A percentile compares a stretch with the other conserved stretches of the same genome.
Conservation (phyloP, 306 rosid genomes). For the Gleditsia sinensis region DNA sequence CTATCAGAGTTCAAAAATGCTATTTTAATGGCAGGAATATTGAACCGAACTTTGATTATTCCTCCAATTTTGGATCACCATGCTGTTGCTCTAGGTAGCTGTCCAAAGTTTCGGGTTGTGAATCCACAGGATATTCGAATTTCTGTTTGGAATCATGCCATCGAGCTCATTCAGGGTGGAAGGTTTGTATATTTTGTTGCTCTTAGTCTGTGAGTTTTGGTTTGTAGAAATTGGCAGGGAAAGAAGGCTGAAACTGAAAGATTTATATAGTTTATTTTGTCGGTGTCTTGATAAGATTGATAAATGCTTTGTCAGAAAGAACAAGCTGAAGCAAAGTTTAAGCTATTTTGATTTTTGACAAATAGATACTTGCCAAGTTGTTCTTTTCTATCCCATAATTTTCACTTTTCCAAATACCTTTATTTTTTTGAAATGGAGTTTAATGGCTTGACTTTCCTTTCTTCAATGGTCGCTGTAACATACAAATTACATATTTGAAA, state of each 20-base stretch:
- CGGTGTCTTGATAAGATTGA: neutral
- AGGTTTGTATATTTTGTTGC: constrained; percentile 46
- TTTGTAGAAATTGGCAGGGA: neutral
- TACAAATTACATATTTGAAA: constrained; percentile 5
- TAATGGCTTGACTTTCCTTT: constrained; percentile 12
- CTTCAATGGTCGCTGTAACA: neutral
- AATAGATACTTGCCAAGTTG: neutral
- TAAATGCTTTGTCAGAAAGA: neutral
- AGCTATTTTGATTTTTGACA: neutral
- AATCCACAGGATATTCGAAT: constrained; percentile 55
- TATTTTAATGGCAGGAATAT: constrained; percentile 58
- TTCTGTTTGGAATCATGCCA: constrained; percentile 74
- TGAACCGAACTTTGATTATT: constrained; percentile 76
- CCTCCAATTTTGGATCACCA: constrained; percentile 87
- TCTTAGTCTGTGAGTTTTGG: neutral
- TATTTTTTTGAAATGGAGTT: neutral
- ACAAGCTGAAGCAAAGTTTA: neutral
- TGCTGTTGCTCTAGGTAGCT: constrained; percentile 80
- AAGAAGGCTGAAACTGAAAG: neutral
- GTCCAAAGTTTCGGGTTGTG: constrained; percentile 78
- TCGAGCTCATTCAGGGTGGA: constrained; percentile 57
- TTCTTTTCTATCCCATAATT: neutral
- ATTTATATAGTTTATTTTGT: too few species aligned
- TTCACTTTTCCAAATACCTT: neutral
- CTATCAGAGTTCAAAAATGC: constrained; percentile 78